Conservation (phyloP, 768 basidiomycete genomes). For the Myochromella boudieri region DNA sequence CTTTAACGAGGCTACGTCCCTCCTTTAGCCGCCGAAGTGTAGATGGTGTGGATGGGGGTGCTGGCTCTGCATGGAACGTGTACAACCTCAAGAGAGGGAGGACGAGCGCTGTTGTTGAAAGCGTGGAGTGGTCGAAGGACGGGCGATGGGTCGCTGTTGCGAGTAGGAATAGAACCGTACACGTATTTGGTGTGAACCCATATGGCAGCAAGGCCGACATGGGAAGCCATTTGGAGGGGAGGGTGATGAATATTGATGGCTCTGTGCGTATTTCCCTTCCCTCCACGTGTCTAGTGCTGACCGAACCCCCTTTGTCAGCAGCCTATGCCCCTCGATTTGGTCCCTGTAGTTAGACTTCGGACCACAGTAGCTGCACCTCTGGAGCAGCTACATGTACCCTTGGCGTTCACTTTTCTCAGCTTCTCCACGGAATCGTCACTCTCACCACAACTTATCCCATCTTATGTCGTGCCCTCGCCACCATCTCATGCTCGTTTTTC, state of each 20-base stretch:
- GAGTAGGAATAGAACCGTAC: conserved; percentile 63
- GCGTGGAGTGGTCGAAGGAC: conserved; percentile 51
- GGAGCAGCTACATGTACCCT: conserved; percentile 33
- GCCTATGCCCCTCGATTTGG: conserved; percentile 51
- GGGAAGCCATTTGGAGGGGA: conserved; percentile 56
- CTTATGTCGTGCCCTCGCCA: conserved; percentile 11
- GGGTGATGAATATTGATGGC: conserved; percentile 52
- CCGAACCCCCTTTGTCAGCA: conserved; percentile 31
- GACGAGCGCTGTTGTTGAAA: conserved; percentile 64
- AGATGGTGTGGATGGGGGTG: too few species aligned
- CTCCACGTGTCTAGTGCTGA: not conserved
- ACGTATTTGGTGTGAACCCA: conserved; percentile 77
- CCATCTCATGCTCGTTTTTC: conserved; percentile 12
- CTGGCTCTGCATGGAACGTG: conserved; percentile 40
- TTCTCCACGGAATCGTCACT: conserved; percentile 28
- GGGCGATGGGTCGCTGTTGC: conserved; percentile 70
- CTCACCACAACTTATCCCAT: conserved; percentile 39
- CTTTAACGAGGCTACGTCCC: too few species aligned
- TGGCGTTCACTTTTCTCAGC: conserved; percentile 58
- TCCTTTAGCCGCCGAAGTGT: too few species aligned
- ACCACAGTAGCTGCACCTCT: conserved; percentile 25
- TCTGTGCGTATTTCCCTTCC: conserved; percentile 33
- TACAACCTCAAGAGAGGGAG: conserved; percentile 73
- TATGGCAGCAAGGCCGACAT: conserved; percentile 70
- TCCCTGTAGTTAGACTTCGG: conserved; percentile 57